A percentile compares a stretch with the other conserved stretches of the same genome.
Evolutionary conservation across 2,329 filamentous ascomycete species (phyloP).

Genomic region (Sporothrix globosa): DNA sequence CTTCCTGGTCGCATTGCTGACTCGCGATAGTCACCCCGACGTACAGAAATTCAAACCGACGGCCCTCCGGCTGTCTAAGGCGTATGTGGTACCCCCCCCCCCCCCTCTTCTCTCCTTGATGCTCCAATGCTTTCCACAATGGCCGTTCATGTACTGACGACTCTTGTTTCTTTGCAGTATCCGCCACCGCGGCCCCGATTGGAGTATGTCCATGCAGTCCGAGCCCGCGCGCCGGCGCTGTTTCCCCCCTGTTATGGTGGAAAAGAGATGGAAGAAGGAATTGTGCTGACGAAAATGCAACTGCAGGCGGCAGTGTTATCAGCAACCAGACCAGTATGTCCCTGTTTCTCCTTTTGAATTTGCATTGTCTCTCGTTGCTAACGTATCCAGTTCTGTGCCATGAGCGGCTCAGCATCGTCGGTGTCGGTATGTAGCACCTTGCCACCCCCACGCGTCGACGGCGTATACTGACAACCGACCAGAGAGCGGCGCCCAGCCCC

Average conservation of each 20-base stretch:
- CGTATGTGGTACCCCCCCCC: conserved; percentile 64
- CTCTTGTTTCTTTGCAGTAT: conserved; percentile 59
- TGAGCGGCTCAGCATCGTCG: conserved; percentile 96
- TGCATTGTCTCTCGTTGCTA: conserved; percentile 34
- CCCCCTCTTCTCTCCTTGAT: conserved; percentile 18
- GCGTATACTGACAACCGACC: conserved; percentile 40
- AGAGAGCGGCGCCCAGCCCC: conserved; percentile 94
- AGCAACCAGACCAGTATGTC: conserved; percentile 85
- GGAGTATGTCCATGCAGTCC: conserved; percentile 63
- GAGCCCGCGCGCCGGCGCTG: conserved; percentile 49
- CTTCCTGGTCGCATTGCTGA: conserved; percentile 18
- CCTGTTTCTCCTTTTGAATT: background rate
- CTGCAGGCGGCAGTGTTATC: conserved; percentile 79
- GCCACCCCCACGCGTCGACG: background rate
- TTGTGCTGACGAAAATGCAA: conserved; percentile 13
- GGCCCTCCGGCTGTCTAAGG: conserved; percentile 89
- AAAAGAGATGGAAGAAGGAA: background rate
- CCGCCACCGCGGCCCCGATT: conserved; percentile 96
- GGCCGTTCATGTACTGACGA: conserved; percentile 40
- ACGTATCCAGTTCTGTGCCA: conserved; percentile 78
- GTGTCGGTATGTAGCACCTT: conserved; percentile 70
- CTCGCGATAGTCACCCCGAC: conserved; percentile 72
- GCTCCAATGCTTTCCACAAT: conserved; percentile 36
- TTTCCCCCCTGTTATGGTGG: conserved; percentile 23
- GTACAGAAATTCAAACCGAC: conserved; percentile 96